These are phyloP conservation scores for Xylaria sp. DNA, from an alignment of 2,329 filamentous ascomycete species.

Conservation along the genomic window DNA sequence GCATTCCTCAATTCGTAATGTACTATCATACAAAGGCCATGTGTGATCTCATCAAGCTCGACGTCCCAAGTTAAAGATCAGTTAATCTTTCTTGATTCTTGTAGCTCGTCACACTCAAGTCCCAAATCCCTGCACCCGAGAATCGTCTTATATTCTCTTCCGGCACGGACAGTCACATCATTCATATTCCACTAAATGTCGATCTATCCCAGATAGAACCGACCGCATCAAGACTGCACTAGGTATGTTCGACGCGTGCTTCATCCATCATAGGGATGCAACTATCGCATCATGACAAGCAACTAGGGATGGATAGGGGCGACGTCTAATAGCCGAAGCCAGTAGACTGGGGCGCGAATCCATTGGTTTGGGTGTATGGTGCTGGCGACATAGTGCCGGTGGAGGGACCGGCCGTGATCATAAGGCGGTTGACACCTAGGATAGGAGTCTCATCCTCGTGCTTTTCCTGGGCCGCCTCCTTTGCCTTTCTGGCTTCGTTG, in stretches of 20 bases:
- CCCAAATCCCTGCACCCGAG: conserved; percentile 7
- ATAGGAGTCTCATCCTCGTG: conserved; percentile 93
- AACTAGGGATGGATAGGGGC: conserved; percentile 19
- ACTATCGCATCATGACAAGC: conserved; percentile 12
- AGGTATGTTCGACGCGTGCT: conserved; percentile 3
- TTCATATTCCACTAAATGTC: background rate
- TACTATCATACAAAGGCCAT: conserved; percentile 30
- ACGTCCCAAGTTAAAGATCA: conserved; percentile 17
- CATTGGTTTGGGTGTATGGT: conserved; percentile 75
- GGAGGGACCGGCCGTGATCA: conserved; percentile 88
- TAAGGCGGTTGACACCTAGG: conserved; percentile 77
- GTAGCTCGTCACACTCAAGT: conserved; percentile 10
- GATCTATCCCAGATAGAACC: conserved; percentile 2
- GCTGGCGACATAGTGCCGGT: conserved; percentile 54
- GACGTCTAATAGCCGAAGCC: conserved; percentile 58
- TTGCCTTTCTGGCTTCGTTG: conserved; percentile 86
- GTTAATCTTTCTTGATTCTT: conserved; percentile 10
- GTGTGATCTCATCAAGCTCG: conserved; percentile 14
- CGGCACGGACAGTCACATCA: conserved; percentile 9
- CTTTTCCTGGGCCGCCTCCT: conserved; percentile 67
- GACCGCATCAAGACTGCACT: background rate
- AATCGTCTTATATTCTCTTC: conserved; percentile 6
- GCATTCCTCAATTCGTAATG: conserved; percentile 20
- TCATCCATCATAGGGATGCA: background rate
- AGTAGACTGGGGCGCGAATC: conserved; percentile 83